These are phyloP conservation scores for Auxenochlorella pyrenoidosa DNA, from an alignment of 139 green algal genomes.

Conservation along the genomic window DNA sequence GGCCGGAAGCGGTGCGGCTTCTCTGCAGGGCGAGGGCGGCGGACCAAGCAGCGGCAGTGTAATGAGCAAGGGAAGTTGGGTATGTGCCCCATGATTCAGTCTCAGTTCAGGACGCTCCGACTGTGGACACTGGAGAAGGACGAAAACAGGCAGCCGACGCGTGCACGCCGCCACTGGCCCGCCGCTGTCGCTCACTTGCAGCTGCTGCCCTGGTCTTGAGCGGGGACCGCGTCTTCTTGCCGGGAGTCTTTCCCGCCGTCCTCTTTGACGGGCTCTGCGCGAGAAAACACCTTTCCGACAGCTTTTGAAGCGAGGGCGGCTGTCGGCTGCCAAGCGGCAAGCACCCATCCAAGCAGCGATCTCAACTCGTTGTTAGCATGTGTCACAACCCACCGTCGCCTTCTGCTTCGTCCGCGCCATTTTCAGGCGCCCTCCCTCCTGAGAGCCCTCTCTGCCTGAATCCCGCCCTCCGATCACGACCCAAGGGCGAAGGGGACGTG, in stretches of 20 bases:
- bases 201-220: slow-evolving; percentile 6
- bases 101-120: not conserved
- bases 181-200: slow-evolving; percentile 7
- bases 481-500: not conserved
- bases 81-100: not conserved
- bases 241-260: not conserved
- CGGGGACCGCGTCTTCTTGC: slow-evolving; percentile 20
- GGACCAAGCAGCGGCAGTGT: not conserved
- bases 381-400: not conserved
- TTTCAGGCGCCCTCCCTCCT: too few species aligned
- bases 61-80: too few species aligned
- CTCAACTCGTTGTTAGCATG: not conserved
- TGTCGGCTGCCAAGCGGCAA: not conserved
- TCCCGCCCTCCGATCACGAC: not conserved
- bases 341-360: not conserved
- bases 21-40: slow-evolving; percentile 20
- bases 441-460: not conserved
- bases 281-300: not conserved
- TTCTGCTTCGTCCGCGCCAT: slow-evolving; percentile 39
- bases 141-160: not conserved
- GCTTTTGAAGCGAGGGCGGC: not conserved
- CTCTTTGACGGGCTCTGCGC: slow-evolving; percentile 24
- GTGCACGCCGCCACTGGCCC: not conserved
- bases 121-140: too few species aligned
- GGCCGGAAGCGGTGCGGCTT: slow-evolving; percentile 61